phyloP scores from a whole-genome alignment of 179 eudicot species.

The Beta macrorhiza region DNA sequence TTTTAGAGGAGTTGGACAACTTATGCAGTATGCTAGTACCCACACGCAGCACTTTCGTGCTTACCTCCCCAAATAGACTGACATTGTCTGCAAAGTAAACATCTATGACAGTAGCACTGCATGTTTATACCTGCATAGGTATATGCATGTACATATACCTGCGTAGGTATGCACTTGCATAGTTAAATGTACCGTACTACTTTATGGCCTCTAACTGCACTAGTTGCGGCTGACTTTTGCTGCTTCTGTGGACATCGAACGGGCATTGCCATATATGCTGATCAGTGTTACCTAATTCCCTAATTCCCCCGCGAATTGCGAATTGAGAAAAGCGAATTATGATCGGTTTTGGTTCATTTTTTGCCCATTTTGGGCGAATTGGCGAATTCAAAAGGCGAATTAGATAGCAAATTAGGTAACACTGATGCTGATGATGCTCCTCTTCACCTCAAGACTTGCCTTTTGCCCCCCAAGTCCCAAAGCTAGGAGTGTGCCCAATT shows the following conservation, averaged over 20 bases:
- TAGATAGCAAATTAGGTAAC: too few relatives aligned
- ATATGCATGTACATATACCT: too few relatives aligned
- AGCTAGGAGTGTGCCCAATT: not conserved
- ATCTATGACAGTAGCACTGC: not conserved
- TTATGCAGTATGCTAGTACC: not conserved
- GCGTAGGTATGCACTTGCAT: not conserved
- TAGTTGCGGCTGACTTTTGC: not conserved
- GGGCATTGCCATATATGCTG: not conserved
- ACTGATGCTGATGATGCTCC: not conserved
- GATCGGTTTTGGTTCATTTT: too few relatives aligned
- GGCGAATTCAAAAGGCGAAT: too few relatives aligned
- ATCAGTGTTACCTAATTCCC: too few relatives aligned
- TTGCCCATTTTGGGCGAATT: too few relatives aligned
- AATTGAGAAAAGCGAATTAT: too few relatives aligned
- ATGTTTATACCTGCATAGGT: too few relatives aligned
- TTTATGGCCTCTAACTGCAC: not conserved
- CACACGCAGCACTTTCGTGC: not conserved
- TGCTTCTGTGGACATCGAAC: not conserved
- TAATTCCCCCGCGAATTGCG: too few relatives aligned
- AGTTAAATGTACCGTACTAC: not conserved
- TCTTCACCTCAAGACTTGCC: not conserved
- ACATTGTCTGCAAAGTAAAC: not conserved
- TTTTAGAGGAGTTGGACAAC: not conserved
- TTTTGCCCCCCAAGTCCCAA: not conserved
- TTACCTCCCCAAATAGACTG: not conserved